Percentiles rank a stretch among this genome's conserved stretches.
Evolutionary conservation across 2,329 filamentous ascomycete species (phyloP).

Genomic region (Botrytis sinoallii): DNA sequence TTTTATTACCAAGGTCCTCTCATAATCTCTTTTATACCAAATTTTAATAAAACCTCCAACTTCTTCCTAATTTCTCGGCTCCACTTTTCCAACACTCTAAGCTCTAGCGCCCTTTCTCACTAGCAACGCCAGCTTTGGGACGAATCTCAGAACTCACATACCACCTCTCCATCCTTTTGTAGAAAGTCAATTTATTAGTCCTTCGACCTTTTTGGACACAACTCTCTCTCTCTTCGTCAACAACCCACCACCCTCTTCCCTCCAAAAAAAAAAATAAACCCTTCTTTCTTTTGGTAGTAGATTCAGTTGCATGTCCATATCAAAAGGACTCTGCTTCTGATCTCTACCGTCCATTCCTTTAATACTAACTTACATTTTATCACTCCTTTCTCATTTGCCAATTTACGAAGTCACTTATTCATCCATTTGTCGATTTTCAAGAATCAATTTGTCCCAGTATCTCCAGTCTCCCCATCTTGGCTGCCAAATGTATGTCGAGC

Average conservation of each 20-base stretch:
- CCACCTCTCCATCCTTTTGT: background rate
- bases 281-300: conserved; percentile 19
- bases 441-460: background rate
- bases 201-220: background rate
- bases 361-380: conserved; percentile 13
- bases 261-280: background rate
- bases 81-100: conserved; percentile 8
- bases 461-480: background rate
- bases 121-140: conserved; percentile 4
- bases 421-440: conserved; percentile 17
- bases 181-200: background rate
- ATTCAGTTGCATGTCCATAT: conserved; percentile 19
- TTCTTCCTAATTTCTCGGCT: background rate
- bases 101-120: conserved; percentile 4
- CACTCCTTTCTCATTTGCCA: conserved; percentile 12
- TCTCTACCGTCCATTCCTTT: conserved; percentile 23
- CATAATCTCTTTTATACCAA: background rate
- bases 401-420: conserved; percentile 11
- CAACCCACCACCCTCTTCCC: conserved; percentile 2
- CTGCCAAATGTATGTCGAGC: conserved; percentile 10
- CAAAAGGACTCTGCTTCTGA: conserved; percentile 17
- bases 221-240: background rate
- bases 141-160: background rate
- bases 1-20: background rate
- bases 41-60: background rate